phyloP scores from a whole-genome alignment of 2,329 filamentous ascomycete genomes.

The Arachnomyces sp. region DNA sequence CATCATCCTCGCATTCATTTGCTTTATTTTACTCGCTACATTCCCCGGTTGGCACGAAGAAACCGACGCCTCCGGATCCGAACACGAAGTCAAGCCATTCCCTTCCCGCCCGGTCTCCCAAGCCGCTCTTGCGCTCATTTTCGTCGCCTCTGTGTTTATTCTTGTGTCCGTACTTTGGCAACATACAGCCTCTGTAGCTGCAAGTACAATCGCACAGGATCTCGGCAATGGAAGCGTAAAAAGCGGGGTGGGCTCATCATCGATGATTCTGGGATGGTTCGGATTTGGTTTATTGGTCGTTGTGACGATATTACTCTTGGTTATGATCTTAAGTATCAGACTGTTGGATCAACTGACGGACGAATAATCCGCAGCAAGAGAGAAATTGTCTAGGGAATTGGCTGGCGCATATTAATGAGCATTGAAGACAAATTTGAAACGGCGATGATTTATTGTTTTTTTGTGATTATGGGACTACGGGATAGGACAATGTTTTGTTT shows the following conservation, averaged over 20 bases:
- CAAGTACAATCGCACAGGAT: slow-evolving; percentile 86
- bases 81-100: slow-evolving; percentile 88
- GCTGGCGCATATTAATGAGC: not conserved
- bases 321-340: slow-evolving; percentile 93
- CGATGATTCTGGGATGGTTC: slow-evolving; percentile 98
- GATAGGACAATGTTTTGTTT: too few species aligned
- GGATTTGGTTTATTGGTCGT: slow-evolving; percentile 88
- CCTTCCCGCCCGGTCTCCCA: slow-evolving; percentile 88
- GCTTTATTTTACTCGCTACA: slow-evolving; percentile 86
- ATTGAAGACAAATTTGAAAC: slow-evolving; percentile 1
- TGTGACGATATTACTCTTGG: slow-evolving; percentile 85
- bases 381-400: too few species aligned
- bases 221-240: slow-evolving; percentile 82
- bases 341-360: slow-evolving; percentile 58
- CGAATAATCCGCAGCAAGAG: slow-evolving; percentile 17
- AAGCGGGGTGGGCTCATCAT: slow-evolving; percentile 82
- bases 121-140: slow-evolving; percentile 87
- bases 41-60: slow-evolving; percentile 98
- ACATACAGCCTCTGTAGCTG: slow-evolving; percentile 92
- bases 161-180: slow-evolving; percentile 55
- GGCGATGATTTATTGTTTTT: too few species aligned
- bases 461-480: too few species aligned
- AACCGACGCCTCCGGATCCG: slow-evolving; percentile 68
- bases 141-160: slow-evolving; percentile 58
- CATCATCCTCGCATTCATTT: slow-evolving; percentile 94